A percentile compares a stretch with the other conserved stretches of the same genome.
Evolutionary conservation across 2,329 filamentous ascomycete species (phyloP).

Genomic region (Rutstroemia sp.): DNA sequence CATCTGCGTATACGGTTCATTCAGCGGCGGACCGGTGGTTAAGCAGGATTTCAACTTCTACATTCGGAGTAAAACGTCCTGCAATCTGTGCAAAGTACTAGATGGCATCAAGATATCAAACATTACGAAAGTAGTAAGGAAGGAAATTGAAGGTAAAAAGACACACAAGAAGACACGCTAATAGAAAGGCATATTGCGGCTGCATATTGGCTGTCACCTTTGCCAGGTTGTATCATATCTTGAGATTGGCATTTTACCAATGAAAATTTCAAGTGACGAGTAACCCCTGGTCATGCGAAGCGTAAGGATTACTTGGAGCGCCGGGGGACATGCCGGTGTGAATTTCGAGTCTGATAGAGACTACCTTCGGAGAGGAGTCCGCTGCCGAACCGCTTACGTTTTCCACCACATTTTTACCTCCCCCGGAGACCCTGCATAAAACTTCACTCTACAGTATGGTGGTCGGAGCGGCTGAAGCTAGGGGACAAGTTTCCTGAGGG

Average conservation of each 20-base stretch:
- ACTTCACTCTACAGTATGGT: background rate
- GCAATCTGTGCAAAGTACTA: too few relatives aligned
- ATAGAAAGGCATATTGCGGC: background rate
- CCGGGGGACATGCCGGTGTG: background rate
- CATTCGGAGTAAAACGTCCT: background rate
- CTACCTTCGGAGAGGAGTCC: background rate
- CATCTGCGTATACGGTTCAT: background rate
- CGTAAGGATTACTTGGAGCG: background rate
- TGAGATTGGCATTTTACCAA: too few relatives aligned
- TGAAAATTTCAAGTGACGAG: background rate
- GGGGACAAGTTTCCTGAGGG: too few relatives aligned
- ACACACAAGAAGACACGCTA: background rate
- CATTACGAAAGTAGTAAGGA: background rate
- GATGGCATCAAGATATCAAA: too few relatives aligned
- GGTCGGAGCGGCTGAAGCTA: background rate
- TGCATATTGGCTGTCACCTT: too few relatives aligned
- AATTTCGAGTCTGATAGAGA: conserved; percentile 1
- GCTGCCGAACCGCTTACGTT: background rate
- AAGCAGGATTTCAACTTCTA: too few relatives aligned
- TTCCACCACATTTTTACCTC: background rate
- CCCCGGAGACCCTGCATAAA: background rate
- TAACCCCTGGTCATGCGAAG: background rate
- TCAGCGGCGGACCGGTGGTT: background rate
- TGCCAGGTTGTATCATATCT: too few relatives aligned
- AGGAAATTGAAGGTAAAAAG: background rate